Evolutionary conservation across 306 rosid species (phyloP), one percentile per base, ranked within the genome.

Genomic region (Vicia villosa): DNA sequence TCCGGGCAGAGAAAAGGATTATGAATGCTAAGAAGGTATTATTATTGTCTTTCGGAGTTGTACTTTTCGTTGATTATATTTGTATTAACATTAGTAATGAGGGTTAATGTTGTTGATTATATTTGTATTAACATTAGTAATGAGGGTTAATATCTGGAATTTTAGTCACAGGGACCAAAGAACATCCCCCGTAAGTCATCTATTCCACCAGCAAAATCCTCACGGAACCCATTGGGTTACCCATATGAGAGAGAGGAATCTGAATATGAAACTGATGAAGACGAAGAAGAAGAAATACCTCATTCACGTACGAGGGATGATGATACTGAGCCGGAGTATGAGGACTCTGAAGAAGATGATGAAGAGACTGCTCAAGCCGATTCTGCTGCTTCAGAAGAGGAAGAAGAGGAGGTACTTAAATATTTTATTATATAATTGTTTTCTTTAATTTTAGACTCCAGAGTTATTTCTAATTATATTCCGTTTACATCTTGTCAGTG

Each of bases 201-300:
- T 47, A 62, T 87, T 57, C 81, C 88, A 17, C 67, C 85, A 50
- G 76, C 68, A 63, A 95, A 89, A 72, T 84, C 96, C 70, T 87
- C 97, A 64, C 86, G 84, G 28, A 92, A 74, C 34, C 86, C 87
- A 62, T 68, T 84, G 83, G 87, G 83, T 68, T 87, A 84, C 82
- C 84, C 77, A 30, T 87, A 87, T 40, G 97, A 91, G 46, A 81
- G 88, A 84, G 97, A 84, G 78, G 99, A 95, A 76, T 95, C 96
- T 16, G 99, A 95, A 81, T 95, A 95, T 77, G 99, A 95, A 85
- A 95, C 83, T 76, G 99, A 91, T 28, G 97, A 87, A 0, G 97
- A 87, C 0, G 95, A 84, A 79, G 99, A 89, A 76, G 96, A 84
- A 46, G 92, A 91, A 80, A 83, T 85, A 76, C 81, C 92, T 63